Conservation (phyloP, 805 yeast genomes). For the Barnettozyma siamensis region DNA sequence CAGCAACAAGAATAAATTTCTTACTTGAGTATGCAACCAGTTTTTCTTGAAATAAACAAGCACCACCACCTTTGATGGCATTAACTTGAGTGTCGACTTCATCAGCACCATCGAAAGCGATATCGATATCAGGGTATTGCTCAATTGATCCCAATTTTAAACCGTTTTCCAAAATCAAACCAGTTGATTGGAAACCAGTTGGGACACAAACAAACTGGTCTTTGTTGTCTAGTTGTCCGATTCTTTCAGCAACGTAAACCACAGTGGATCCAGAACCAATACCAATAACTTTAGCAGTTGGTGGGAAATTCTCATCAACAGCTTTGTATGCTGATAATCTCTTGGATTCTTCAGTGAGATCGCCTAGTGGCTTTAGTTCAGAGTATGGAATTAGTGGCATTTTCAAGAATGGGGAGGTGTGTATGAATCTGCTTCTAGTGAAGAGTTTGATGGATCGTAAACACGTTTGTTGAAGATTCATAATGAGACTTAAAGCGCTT, state of each 20-base stretch:
- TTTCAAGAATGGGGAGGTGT: neutral
- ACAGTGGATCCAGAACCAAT: conserved; percentile 98
- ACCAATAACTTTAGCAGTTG: conserved; percentile 70
- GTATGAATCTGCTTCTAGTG: neutral
- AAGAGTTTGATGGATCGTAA: neutral
- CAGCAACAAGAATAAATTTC: conserved; percentile 84
- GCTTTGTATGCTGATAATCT: conserved; percentile 87
- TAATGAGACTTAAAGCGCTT: no score
- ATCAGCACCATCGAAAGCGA: conserved; percentile 98
- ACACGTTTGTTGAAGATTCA: no score
- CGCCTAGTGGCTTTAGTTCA: conserved; percentile 26
- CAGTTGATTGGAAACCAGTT: conserved; percentile 94
- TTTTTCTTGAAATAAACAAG: conserved; percentile 94
- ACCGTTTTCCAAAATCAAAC: conserved; percentile 76
- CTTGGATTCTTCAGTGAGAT: conserved; percentile 73
- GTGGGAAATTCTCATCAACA: conserved; percentile 78
- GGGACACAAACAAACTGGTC: conserved; percentile 73
- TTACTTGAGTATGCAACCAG: conserved; percentile 78
- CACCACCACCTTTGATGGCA: conserved; percentile 98
- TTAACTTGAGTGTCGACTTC: conserved; percentile 80
- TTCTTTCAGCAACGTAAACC: conserved; percentile 91
- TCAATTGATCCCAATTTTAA: conserved; percentile 75
- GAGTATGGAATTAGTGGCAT: conserved; percentile 23
- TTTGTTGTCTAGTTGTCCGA: conserved; percentile 61
- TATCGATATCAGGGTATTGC: conserved; percentile 74